These are phyloP conservation scores for Alliaria petiolata DNA, from an alignment of 345 rosid species.

Conservation along the genomic window DNA sequence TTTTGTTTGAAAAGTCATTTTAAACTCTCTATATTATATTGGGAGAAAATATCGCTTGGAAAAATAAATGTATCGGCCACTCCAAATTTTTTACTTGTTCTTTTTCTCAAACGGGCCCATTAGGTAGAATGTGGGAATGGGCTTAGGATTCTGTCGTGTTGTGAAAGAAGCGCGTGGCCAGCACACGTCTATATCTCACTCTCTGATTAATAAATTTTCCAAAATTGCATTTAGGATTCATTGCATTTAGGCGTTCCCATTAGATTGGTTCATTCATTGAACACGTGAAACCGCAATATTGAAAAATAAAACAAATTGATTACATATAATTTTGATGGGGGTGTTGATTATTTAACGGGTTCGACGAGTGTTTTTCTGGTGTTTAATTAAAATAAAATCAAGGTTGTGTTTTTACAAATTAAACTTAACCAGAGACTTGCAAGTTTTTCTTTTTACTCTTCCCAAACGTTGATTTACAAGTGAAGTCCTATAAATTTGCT, in stretches of 20 bases:
- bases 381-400: too few relatives aligned
- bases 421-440: too few relatives aligned
- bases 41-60: not conserved
- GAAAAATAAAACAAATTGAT: not conserved
- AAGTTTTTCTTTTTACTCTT: not conserved
- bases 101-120: slow-evolving; percentile 3
- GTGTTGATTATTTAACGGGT: not conserved
- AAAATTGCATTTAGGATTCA: too few relatives aligned
- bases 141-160: slow-evolving; percentile 50
- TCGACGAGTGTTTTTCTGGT: not conserved
- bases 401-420: too few relatives aligned
- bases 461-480: not conserved
- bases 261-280: not conserved
- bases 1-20: slow-evolving; percentile 20
- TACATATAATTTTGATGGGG: too few relatives aligned
- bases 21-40: not conserved
- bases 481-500: too few relatives aligned
- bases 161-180: slow-evolving; percentile 18
- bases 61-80: not conserved
- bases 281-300: not conserved
- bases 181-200: slow-evolving; percentile 1
- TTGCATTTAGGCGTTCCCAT: not conserved
- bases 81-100: not conserved
- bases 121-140: slow-evolving; percentile 22
- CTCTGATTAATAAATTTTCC: too few relatives aligned